phyloP scores from a whole-genome alignment of 2,329 filamentous ascomycete species.

The Xylaria multiplex region DNA sequence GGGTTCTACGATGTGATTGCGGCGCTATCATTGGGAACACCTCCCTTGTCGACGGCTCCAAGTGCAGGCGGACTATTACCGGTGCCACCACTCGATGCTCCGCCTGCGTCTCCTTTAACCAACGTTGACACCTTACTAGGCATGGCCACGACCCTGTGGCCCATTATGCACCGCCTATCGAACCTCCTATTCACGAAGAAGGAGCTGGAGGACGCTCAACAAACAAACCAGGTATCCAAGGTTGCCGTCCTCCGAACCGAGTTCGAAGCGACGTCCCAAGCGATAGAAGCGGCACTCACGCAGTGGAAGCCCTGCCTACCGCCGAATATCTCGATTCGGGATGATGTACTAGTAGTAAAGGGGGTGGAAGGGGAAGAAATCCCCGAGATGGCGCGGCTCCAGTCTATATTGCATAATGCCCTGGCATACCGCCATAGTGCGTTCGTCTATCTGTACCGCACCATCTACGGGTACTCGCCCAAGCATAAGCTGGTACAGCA shows the following conservation, averaged over 20 bases:
- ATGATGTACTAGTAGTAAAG: constrained; percentile 40
- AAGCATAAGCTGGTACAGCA: constrained; percentile 62
- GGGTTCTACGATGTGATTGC: constrained; percentile 74
- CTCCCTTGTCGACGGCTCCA: constrained; percentile 63
- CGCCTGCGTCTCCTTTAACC: constrained; percentile 57
- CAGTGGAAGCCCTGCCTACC: constrained; percentile 66
- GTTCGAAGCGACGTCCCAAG: constrained; percentile 61
- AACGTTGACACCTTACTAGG: constrained; percentile 69
- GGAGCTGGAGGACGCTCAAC: constrained; percentile 59
- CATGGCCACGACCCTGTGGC: constrained; percentile 71
- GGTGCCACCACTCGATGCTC: constrained; percentile 58
- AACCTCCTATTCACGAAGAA: constrained; percentile 64
- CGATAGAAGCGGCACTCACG: constrained; percentile 65
- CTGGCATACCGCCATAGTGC: constrained; percentile 68
- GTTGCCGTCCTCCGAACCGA: constrained; percentile 60
- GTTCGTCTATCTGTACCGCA: constrained; percentile 67
- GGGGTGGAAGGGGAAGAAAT: constrained; percentile 37
- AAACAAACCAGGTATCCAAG: constrained; percentile 55
- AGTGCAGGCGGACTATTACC: constrained; percentile 59
- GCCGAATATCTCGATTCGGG: constrained; percentile 49
- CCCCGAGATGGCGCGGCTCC: constrained; percentile 56
- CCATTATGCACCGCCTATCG: constrained; percentile 69
- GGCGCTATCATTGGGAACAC: constrained; percentile 68
- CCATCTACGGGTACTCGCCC: constrained; percentile 60
- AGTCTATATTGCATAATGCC: constrained; percentile 68